Base-by-base conservation (phyloP, 2,329 filamentous ascomycete species). In the Exserohilum rostratum region DNA sequence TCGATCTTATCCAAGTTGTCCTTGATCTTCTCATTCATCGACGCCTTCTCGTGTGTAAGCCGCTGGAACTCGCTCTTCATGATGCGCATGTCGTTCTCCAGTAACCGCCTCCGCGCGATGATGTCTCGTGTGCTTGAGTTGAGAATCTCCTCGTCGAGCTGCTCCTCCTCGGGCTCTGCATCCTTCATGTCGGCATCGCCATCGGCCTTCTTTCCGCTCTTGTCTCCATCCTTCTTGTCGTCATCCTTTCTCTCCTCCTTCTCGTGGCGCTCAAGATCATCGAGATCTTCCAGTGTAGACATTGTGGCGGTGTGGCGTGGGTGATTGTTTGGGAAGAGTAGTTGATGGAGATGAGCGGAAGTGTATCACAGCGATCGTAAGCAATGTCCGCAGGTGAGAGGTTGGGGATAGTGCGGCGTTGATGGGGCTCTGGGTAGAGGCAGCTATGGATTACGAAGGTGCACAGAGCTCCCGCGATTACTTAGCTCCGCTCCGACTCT, bases 1-100 rank as follows among this genome's bases (percentile, higher is more conserved):
- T 96, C 93, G 71, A 99, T 99, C 86, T 99, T 99, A 67, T 99
- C 96, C 71, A 91, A 81, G 73, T 99, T 99, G 76, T 99, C 95
- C 84, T 97, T 98, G 78, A 99, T 98, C 83, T 97, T 98, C 78
- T 98, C 93, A 54, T 88, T 87, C 95, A 99, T 99, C 44, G 91
- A 88, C 45, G 89, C 87, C 81, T 96, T 96, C 80, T 99, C 95
- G 71, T 99, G 95, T 69, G 89, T 90, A 79, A 99, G 83, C 67
- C 95, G 89, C 75, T 96, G 93, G 69, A 87, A 92, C 78, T 99
- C 95, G 83, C 92, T 96, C 83, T 90, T 93, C 92, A 99, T 98
- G 79, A 99, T 98, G 70, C 95, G 86, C 71, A 95, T 90, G 78
- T 99, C 95, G 78, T 99, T 99, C 79, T 99, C 95, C 64, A 99